Conservation (phyloP, 805 yeast species). For the Candida loeiensis region DNA sequence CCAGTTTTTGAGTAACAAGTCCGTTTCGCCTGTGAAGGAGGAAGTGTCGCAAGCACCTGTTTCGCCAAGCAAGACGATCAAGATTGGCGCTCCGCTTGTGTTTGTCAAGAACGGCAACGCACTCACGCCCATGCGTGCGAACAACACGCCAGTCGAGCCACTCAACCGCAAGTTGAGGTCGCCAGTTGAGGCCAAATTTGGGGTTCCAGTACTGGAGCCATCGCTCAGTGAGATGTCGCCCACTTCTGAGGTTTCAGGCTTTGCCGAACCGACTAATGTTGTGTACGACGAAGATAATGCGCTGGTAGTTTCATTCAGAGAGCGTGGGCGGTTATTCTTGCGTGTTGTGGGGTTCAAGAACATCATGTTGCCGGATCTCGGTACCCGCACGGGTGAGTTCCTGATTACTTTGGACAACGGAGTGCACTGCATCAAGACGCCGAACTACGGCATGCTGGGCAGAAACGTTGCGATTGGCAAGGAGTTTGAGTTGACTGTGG, state of each 20-base stretch:
- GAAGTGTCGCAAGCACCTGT: background rate
- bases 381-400: conserved; percentile 45
- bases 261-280: background rate
- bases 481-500: conserved; percentile 76
- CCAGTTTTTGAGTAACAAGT: conserved; percentile 12
- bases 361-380: conserved; percentile 46
- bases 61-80: conserved; percentile 14
- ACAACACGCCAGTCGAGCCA: background rate
- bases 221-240: too few species aligned
- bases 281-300: conserved; percentile 7
- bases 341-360: conserved; percentile 45
- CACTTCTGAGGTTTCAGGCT: background rate
- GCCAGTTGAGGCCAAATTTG: conserved; percentile 6
- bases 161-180: conserved; percentile 12
- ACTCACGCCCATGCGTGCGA: conserved; percentile 3
- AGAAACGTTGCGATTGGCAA: conserved; percentile 47
- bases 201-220: too few species aligned
- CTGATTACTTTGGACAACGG: conserved; percentile 72
- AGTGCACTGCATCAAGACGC: conserved; percentile 69
- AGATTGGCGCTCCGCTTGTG: conserved; percentile 32
- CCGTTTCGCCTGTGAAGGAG: conserved; percentile 12
- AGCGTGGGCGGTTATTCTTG: conserved; percentile 55
- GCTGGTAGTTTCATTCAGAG: conserved; percentile 16
- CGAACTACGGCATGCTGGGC: conserved; percentile 40
- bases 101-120: conserved; percentile 26